Evolutionary conservation across 2,329 filamentous ascomycete species (phyloP).

Genomic region (Penicillium sclerotiorum): DNA sequence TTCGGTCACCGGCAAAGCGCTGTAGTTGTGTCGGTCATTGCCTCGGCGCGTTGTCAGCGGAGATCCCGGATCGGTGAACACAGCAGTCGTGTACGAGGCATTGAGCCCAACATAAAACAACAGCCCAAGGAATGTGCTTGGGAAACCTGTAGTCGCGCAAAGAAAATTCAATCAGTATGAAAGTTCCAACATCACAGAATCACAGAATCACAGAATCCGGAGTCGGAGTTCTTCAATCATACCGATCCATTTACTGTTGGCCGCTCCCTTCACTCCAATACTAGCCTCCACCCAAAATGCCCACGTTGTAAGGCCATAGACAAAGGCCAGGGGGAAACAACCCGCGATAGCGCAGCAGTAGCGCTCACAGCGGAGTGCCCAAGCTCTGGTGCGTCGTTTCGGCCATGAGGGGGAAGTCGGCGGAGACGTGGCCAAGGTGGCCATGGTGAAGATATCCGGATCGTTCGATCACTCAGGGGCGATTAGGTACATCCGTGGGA

Average conservation of each 20-base stretch:
- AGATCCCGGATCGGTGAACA: constrained; percentile 86
- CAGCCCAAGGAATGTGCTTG: constrained; percentile 65
- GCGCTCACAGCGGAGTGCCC: constrained; percentile 66
- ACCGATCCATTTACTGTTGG: constrained; percentile 50
- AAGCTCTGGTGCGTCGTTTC: constrained; percentile 45
- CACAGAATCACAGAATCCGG: too few species aligned
- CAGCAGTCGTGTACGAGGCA: constrained; percentile 86
- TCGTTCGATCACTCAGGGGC: constrained; percentile 4
- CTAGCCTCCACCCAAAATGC: constrained; percentile 82
- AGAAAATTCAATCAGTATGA: background rate
- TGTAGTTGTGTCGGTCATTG: constrained; percentile 59
- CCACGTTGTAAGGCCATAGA: constrained; percentile 91
- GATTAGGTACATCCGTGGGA: background rate
- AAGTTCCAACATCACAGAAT: background rate
- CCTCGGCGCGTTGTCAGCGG: constrained; percentile 46
- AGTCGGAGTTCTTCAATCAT: too few species aligned
- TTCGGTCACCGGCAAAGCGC: constrained; percentile 75
- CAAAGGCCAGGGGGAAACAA: constrained; percentile 86
- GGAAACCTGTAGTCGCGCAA: constrained; percentile 30
- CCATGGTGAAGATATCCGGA: constrained; percentile 31
- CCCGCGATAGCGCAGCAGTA: constrained; percentile 77
- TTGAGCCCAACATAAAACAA: constrained; percentile 77
- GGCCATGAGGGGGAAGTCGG: constrained; percentile 44
- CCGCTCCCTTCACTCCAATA: constrained; percentile 64
- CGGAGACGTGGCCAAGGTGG: constrained; percentile 40